phyloP scores from a whole-genome alignment of 352 stramenopile species.

The Globisporangium polare region DNA sequence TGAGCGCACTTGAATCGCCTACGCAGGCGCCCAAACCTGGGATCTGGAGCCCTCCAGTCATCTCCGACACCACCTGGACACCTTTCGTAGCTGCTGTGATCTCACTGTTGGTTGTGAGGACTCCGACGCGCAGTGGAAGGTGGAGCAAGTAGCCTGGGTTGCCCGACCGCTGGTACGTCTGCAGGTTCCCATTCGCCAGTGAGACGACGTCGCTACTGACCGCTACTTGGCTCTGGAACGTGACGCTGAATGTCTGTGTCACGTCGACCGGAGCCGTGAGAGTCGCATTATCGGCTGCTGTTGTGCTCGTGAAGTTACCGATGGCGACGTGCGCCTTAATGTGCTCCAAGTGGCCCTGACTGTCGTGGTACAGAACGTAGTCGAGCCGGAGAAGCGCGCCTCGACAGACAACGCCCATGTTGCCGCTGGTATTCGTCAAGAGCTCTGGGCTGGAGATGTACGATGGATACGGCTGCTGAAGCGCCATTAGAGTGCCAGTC shows the following conservation, averaged over 20 bases:
- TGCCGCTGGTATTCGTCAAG: background rate
- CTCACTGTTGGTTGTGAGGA: conserved; percentile 13
- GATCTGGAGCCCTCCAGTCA: conserved; percentile 26
- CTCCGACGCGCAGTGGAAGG: conserved; percentile 30
- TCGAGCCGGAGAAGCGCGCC: conserved; percentile 23
- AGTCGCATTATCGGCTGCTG: background rate
- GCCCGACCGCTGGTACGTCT: conserved; percentile 31
- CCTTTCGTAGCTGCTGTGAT: background rate
- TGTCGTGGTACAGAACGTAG: conserved; percentile 31
- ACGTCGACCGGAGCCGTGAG: conserved; percentile 7
- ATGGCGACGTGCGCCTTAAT: conserved; percentile 22
- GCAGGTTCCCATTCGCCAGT: conserved; percentile 30
- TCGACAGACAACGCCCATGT: conserved; percentile 13
- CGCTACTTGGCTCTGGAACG: conserved; percentile 22
- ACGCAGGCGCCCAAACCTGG: conserved; percentile 27
- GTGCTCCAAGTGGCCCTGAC: conserved; percentile 22
- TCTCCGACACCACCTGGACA: conserved; percentile 23
- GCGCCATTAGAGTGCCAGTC: background rate
- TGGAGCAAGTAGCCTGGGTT: conserved; percentile 38
- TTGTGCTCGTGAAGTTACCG: conserved; percentile 13
- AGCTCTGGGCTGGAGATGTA: conserved; percentile 24
- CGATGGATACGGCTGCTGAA: conserved; percentile 16
- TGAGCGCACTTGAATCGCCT: background rate
- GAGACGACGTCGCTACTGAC: conserved; percentile 18
- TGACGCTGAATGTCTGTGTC: conserved; percentile 28